Base-by-base conservation (phyloP, 805 yeast species). In the Yarrowia phangngaensis region DNA sequence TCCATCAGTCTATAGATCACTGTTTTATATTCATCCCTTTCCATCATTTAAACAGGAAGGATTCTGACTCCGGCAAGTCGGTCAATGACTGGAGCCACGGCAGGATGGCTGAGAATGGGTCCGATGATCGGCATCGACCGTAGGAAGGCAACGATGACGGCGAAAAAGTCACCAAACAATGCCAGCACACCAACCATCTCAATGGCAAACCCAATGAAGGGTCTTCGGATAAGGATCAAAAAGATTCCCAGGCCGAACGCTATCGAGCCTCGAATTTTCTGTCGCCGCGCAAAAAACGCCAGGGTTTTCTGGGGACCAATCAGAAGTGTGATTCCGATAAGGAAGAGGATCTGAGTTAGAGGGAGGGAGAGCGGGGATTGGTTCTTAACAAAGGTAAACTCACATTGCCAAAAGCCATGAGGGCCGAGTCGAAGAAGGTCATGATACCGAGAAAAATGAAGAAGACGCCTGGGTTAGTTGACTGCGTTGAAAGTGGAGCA, bases 171-270 rank as follows among this genome's bases (percentile, higher is more conserved):
- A 27, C 88, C 98, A 67, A 92, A 90, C 27, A 90, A 70, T 6
- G 86, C 89, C 53, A 90, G 66, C 19, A 90, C 86, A n/a, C 98
- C 98, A 54, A 89, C 69, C 43, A 82, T 76, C 64, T 90, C 98
- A 29, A 90, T 68, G 2, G 82, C 62, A 60, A 92, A 90, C 7
- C 98, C 98, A 19, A 81, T 58, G 60, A 92, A 84, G 1, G 97
- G 78, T 68, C 82, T 74, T 59, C 83, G 84, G 57, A 77, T 58
- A 51, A 90, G 68, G 48, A 92, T 90, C 56, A 90, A 67, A 11
- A 81, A 46, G 11, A 92, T 79, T 1, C 98, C 98, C 5, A 77
- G 47, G 3, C 69, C 69, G 60, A 92, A 88, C 56, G 89, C 86
- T 11, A 89, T 55, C 0, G 95, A 77, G 3, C 97, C 97, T 60